Conservation (phyloP, 1,284 basidiomycete species). For the Malassezia dermatis region DNA sequence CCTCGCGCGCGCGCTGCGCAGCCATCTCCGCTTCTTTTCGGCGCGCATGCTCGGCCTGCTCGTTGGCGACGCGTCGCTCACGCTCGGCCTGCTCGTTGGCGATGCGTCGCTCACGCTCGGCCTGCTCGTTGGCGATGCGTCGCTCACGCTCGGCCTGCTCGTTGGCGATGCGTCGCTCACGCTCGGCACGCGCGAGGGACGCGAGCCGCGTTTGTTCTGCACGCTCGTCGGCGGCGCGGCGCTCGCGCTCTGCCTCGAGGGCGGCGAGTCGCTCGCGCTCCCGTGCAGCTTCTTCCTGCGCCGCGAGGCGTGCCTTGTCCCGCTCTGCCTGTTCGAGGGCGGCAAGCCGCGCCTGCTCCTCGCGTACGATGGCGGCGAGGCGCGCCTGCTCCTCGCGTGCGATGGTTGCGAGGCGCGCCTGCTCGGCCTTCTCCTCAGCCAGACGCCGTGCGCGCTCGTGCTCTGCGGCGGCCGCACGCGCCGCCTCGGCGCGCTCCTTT, state of each 20-base stretch:
- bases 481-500: slow-evolving; percentile 17
- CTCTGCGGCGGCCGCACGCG: not conserved
- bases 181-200: slow-evolving; percentile 18
- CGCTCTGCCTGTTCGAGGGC: slow-evolving; percentile 10
- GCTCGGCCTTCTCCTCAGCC: not conserved
- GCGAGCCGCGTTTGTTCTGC: slow-evolving; percentile 20
- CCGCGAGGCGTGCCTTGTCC: slow-evolving; percentile 10
- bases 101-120: slow-evolving; percentile 11
- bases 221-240: slow-evolving; percentile 23
- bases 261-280: slow-evolving; percentile 19
- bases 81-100: slow-evolving; percentile 12
- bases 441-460: not conserved
- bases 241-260: slow-evolving; percentile 18
- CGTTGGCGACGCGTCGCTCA: not conserved
- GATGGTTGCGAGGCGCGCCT: slow-evolving; percentile 17
- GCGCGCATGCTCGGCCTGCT: not conserved
- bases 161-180: not conserved
- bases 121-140: slow-evolving; percentile 5
- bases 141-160: not conserved
- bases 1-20: not conserved
- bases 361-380: slow-evolving; percentile 16
- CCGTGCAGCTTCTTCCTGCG: slow-evolving; percentile 18
- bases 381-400: slow-evolving; percentile 17
- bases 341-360: slow-evolving; percentile 15
- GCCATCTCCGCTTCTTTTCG: not conserved